Evolutionary conservation across 306 rosid genomes (phyloP), one percentile per base, ranked within the genome.

Genomic region (Medicago lupulina): DNA sequence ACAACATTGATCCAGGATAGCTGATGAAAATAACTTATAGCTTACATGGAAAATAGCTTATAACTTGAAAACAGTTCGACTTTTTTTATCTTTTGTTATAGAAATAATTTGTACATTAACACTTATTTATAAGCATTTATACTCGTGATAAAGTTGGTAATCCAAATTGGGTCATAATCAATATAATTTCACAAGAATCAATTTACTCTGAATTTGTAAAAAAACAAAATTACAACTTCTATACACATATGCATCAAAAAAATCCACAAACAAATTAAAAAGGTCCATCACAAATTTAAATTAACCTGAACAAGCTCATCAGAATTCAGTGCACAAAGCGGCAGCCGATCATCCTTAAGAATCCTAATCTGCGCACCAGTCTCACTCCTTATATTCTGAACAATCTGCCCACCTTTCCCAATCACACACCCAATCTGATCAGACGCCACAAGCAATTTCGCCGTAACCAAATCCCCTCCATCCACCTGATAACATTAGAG

Each of bases 391-490:
- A 94, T 90, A 50, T 74, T 89, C 87, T 94, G 97, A 59, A 94
- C 96, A 38, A 92, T 92, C 88, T 94, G 97, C 5, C 98, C 98
- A 0, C 98, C 98, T 82, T 94, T 94, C n/a, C 98, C 98, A 19
- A 94, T 94, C 25, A 94, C 86, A 43, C 97, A 92, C 41, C 98
- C 97, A 81, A 94, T 92, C 87, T 94, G 98, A 85, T 94, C 98
- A 25, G 98, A 94, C 9, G 97, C 97, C 25, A 94, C 97, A 64
- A 94, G 91, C 31, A 94, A 89, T 83, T 86, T 82, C n/a, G 92
- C 97, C 6, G 88, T 85, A 6, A 90, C 97, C 66, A 90, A 91
- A 15, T 84, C 90, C 44, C 85, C 79, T 57, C 84, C 28, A 8
- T 44, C 93, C 13, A 50, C 96, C 12, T 31, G 38, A 4, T 34